Percentiles rank a stretch among this genome's conserved stretches.
Conservation (phyloP, 371 early-diverging fungal genomes). For the Mortierella sp. region DNA sequence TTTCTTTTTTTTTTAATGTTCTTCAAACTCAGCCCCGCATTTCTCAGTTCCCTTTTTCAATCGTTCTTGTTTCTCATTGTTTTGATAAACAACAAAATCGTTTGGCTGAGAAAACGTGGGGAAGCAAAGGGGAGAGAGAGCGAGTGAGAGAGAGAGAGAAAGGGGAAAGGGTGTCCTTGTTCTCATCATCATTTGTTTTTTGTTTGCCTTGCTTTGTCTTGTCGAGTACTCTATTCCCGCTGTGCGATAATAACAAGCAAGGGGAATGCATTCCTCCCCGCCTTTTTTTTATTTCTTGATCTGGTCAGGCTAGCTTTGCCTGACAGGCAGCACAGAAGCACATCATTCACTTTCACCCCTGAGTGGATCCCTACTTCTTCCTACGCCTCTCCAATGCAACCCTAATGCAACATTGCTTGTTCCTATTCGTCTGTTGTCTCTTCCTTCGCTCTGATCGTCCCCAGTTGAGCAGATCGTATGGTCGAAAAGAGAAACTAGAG, state of each 20-base stretch:
- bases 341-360: background rate
- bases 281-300: background rate
- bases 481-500: background rate
- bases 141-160: background rate
- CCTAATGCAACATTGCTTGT: background rate
- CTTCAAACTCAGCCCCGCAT: constrained; percentile 56
- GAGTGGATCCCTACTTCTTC: background rate
- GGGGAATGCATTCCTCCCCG: constrained; percentile 1
- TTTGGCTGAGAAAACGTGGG: constrained; percentile 36
- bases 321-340: too few species aligned
- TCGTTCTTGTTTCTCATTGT: background rate
- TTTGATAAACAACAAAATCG: constrained; percentile 13
- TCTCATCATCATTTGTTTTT: background rate
- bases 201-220: background rate
- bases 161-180: background rate
- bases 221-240: background rate
- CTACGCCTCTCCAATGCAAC: background rate
- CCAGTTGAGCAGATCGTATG: background rate
- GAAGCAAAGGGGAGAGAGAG: background rate
- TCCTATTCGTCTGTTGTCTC: background rate
- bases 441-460: background rate
- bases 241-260: background rate
- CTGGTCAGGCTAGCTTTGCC: background rate
- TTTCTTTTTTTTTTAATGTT: background rate
- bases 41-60: constrained; percentile 9